A percentile compares a stretch with the other conserved stretches of the same genome.
Evolutionary conservation across 1,139 yeast genomes (phyloP).

Genomic region (Suzukiozyma palmioleophila): DNA sequence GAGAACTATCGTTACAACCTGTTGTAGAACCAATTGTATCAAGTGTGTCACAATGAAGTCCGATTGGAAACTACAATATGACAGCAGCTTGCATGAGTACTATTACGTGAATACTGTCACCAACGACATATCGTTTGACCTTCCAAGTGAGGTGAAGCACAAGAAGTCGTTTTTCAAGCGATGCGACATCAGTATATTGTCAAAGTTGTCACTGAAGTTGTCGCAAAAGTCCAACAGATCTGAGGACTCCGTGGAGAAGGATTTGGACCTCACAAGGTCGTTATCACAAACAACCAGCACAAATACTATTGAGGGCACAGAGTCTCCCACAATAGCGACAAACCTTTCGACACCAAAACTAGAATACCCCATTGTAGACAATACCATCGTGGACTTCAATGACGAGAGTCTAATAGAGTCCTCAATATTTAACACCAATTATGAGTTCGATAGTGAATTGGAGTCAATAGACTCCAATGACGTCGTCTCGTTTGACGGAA

Average conservation of each 20-base stretch:
- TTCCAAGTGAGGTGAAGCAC: slow-evolving; percentile 37
- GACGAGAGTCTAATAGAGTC: neutral
- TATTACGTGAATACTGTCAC: slow-evolving; percentile 33
- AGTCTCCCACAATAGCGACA: too few relatives aligned
- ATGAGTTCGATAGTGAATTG: slow-evolving; percentile 2
- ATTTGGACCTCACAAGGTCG: neutral
- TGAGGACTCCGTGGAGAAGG: neutral
- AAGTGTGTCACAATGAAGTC: neutral
- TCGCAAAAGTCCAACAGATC: neutral
- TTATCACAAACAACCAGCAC: neutral
- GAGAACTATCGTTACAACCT: too few relatives aligned
- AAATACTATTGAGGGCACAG: too few relatives aligned
- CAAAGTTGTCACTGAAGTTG: neutral
- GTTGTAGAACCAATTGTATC: too few relatives aligned
- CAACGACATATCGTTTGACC: slow-evolving; percentile 33
- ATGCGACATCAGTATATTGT: neutral
- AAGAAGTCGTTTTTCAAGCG: slow-evolving; percentile 3
- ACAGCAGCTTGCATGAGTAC: slow-evolving; percentile 30
- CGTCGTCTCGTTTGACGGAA: slow-evolving; percentile 1
- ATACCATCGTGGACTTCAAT: neutral
- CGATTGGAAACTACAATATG: slow-evolving; percentile 25
- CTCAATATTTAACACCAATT: neutral
- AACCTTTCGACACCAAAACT: neutral
- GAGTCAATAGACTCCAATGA: slow-evolving; percentile 2
- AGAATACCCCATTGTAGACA: slow-evolving; percentile 2